phyloP scores from a whole-genome alignment of 1,284 basidiomycete genomes.

The Tremellales sp. region DNA sequence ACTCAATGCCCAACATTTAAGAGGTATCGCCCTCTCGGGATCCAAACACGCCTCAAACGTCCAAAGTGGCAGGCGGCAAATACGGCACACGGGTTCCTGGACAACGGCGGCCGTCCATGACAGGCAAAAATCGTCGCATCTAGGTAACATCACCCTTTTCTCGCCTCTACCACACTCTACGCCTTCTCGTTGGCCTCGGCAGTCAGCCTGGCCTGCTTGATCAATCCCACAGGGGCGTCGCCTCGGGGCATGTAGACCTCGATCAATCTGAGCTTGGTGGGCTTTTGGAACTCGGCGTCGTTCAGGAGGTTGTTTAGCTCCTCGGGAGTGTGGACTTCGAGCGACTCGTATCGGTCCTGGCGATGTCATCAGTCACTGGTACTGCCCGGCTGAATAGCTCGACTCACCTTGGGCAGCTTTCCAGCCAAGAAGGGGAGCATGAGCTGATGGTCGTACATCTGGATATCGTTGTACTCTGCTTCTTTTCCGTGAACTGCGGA shows the following conservation, averaged over 20 bases:
- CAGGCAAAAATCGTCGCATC: no score
- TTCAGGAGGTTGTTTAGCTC: constrained; percentile 56
- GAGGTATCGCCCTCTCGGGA: not conserved
- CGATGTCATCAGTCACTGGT: not conserved
- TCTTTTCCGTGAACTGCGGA: constrained; percentile 38
- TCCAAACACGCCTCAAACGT: no score
- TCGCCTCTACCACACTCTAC: constrained; percentile 1
- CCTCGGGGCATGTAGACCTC: constrained; percentile 47
- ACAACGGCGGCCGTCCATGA: no score
- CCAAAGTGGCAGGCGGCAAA: no score
- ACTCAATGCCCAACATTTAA: not conserved
- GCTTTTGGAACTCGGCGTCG: constrained; percentile 39
- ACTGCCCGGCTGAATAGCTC: not conserved
- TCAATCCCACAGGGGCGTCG: constrained; percentile 40
- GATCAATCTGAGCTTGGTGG: constrained; percentile 44
- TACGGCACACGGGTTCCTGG: no score
- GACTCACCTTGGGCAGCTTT: constrained; percentile 27
- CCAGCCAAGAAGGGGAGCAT: constrained; percentile 47
- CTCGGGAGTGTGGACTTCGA: constrained; percentile 40
- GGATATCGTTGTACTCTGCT: constrained; percentile 51
- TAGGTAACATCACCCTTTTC: not conserved
- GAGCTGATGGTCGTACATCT: constrained; percentile 47
- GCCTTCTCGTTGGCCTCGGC: constrained; percentile 41
- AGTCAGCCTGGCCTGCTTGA: constrained; percentile 48
- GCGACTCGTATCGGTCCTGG: constrained; percentile 36